Evolutionary conservation across 768 basidiomycete genomes (phyloP), one percentile per base, ranked within the genome.

Genomic region (Hypholoma sublateritium): DNA sequence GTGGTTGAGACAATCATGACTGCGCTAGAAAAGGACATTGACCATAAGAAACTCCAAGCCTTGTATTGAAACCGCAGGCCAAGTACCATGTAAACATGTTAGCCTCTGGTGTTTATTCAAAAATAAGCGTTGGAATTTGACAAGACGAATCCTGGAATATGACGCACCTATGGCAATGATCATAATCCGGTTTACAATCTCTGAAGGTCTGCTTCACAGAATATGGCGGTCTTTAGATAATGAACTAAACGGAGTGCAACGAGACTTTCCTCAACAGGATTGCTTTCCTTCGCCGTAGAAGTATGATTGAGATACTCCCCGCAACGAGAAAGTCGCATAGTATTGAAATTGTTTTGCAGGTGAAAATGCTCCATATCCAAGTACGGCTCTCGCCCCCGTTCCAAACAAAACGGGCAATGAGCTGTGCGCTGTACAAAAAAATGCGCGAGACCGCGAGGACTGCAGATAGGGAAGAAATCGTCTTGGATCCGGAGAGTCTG

Each of bases 401-500:
- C 25, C 24, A 14, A 28, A 47, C n/a, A 11, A 47, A 28, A 22
- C 22, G 22, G 4, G 22, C 43, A 7, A 19, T n/a, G 9, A 47
- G 22, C 16, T 47, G 46, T 24, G 16, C 16, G 3, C 12, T 22
- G 14, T 32, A 32, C 25, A 47, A 3, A 11, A 47, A 25, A 25
- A 47, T 28, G 11, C 46, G 46, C 6, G 42, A 16, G 21, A 55
- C 19, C 4, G 46, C 47, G 11, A 59, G 47, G 1, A 14, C n/a
- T 14, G 44, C 58, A 17, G 57, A 59, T 11, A 59, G 16, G 4
- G 21, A 25, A 13, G 58, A 47, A 17, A 59, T 43, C 11, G 34
- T 9, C 8, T 25, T 28, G 4, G 35, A 25, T 14, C 5, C 4
- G 2, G 58, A 54, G 4, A 62, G 55, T 37, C 42, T 50, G 35